Conservation (phyloP, 2,329 filamentous ascomycete species). For the Diaporthe capsici region DNA sequence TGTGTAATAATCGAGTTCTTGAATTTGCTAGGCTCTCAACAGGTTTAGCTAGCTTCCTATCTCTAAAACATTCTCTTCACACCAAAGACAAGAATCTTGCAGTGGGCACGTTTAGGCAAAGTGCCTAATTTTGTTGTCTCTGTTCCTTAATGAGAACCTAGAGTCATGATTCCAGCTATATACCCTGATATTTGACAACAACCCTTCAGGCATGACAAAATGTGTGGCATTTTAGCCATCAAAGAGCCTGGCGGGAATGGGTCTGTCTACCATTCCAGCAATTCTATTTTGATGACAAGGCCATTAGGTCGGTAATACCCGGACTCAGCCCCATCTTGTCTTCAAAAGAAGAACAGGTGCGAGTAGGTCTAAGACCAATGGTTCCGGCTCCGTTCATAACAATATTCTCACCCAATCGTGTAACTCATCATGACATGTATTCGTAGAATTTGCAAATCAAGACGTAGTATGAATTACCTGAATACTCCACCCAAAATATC, state of each 20-base stretch:
- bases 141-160: too few relatives aligned
- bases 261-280: too few relatives aligned
- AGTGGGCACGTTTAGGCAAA: rapidly evolving
- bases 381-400: too few relatives aligned
- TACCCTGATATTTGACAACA: too few relatives aligned
- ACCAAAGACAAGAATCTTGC: not conserved
- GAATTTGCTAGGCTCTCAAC: not conserved
- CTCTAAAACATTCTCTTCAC: rapidly evolving
- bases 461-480: not conserved
- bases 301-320: not conserved
- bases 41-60: not conserved
- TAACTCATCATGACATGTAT: not conserved
- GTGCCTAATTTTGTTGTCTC: not conserved
- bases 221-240: too few relatives aligned
- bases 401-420: not conserved
- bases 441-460: not conserved
- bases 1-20: not conserved
- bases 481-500: not conserved
- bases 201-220: too few relatives aligned
- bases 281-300: not conserved
- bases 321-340: not conserved
- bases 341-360: too few relatives aligned
- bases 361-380: not conserved
- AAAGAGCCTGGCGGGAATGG: too few relatives aligned
- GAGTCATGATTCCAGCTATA: too few relatives aligned